Evolutionary conservation across 2,329 filamentous ascomycete species (phyloP).

Genomic region (Triangularia verruculosa): DNA sequence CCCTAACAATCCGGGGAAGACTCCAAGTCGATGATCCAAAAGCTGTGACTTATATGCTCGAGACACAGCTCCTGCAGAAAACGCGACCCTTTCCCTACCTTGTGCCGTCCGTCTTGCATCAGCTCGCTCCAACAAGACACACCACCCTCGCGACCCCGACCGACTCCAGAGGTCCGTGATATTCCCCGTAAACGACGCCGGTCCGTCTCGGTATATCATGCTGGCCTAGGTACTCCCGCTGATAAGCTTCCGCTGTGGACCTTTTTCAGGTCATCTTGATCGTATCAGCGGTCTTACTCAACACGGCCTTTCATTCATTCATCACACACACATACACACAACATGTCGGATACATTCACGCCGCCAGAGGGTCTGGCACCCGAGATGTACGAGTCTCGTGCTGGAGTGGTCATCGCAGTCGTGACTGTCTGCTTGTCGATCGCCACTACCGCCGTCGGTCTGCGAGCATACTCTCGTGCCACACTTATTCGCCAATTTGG

Average conservation of each 20-base stretch:
- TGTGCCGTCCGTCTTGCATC: not conserved
- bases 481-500: constrained; percentile 27
- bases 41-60: not conserved
- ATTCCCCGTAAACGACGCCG: not conserved
- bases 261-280: not conserved
- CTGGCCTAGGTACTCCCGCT: not conserved
- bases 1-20: constrained; percentile 5
- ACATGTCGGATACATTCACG: constrained; percentile 10
- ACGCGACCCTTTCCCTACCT: not conserved
- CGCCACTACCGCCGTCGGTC: constrained; percentile 20
- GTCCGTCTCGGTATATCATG: constrained; percentile 7
- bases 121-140: not conserved
- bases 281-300: not conserved
- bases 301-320: not conserved
- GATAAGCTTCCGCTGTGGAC: constrained; percentile 6
- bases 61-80: not conserved
- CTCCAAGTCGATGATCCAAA: not conserved
- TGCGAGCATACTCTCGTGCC: constrained; percentile 26
- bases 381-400: constrained; percentile 21
- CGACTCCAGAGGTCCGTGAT: not conserved
- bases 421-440: constrained; percentile 20
- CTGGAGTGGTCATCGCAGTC: constrained; percentile 26
- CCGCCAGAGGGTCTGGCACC: constrained; percentile 10
- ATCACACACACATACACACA: not conserved
- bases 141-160: not conserved